Percentiles rank a stretch among this genome's conserved stretches.
These are phyloP conservation scores for Mimosa bimucronata DNA, from an alignment of 306 rosid genomes.

Conservation along the genomic window DNA sequence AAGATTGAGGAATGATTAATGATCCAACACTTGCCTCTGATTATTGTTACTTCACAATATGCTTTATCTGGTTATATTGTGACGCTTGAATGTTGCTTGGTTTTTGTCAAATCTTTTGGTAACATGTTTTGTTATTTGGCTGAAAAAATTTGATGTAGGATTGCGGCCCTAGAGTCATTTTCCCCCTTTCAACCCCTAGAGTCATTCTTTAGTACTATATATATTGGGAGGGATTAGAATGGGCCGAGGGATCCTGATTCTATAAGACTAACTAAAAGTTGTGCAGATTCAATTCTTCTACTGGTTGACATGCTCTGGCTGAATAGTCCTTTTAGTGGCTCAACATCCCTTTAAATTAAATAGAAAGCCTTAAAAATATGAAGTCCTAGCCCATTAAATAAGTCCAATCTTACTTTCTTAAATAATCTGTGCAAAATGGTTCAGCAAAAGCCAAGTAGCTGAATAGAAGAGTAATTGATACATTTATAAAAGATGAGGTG, in stretches of 20 bases:
- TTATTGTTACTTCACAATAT: constrained; percentile 7
- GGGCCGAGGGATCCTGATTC: constrained; percentile 2
- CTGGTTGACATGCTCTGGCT: neutral
- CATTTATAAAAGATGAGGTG: neutral
- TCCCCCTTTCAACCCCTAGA: neutral
- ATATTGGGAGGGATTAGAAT: neutral
- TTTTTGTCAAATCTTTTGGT: neutral
- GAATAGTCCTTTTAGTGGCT: neutral
- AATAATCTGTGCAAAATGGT: neutral
- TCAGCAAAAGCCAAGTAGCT: neutral
- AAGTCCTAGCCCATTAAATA: neutral
- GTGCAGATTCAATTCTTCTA: neutral
- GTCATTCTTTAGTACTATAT: neutral
- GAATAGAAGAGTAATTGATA: neutral
- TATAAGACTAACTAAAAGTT: neutral
- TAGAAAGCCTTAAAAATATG: neutral
- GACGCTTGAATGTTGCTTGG: constrained; percentile 22
- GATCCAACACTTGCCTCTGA: constrained; percentile 6
- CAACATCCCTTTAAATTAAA: neutral
- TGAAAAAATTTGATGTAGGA: constrained; percentile 8
- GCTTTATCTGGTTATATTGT: neutral
- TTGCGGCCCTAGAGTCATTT: neutral
- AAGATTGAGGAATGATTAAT: constrained; percentile 3
- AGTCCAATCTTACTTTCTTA: neutral
- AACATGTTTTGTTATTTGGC: neutral